phyloP scores from a whole-genome alignment of 768 basidiomycete genomes.

The Tricholoma bakamatsutake region DNA sequence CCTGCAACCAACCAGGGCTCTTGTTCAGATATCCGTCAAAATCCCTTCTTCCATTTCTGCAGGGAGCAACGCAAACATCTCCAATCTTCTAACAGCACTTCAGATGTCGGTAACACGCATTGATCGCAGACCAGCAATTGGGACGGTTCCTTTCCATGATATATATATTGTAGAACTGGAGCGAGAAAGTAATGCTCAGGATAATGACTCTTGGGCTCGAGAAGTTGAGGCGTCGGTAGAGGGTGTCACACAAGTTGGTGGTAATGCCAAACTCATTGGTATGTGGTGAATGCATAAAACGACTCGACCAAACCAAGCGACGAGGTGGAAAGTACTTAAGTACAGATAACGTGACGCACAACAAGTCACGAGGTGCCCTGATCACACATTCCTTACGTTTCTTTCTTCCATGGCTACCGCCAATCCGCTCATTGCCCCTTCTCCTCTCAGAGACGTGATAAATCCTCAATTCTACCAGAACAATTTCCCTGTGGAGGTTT shows the following conservation, averaged over 20 bases:
- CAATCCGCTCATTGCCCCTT: conserved; percentile 52
- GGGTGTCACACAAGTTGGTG: conserved; percentile 27
- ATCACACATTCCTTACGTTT: no score
- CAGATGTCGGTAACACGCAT: conserved; percentile 44
- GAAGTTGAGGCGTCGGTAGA: conserved; percentile 30
- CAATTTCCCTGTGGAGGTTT: conserved; percentile 75
- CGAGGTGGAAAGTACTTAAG: no score
- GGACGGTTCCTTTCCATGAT: conserved; percentile 42
- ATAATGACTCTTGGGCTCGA: conserved; percentile 22
- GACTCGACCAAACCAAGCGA: background rate
- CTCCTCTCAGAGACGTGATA: conserved; percentile 61
- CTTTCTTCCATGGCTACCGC: conserved; percentile 30
- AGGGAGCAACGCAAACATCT: conserved; percentile 16
- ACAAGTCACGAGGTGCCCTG: background rate
- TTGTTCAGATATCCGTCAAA: conserved; percentile 24
- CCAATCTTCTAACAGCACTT: conserved; percentile 28
- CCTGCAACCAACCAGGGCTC: conserved; percentile 20
- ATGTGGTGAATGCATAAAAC: conserved; percentile 30
- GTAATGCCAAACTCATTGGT: conserved; percentile 37
- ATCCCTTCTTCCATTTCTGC: conserved; percentile 7
- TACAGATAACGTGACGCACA: no score
- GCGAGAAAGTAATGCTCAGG: conserved; percentile 7
- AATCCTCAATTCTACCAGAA: conserved; percentile 94
- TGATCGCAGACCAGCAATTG: conserved; percentile 56
- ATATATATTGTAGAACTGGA: conserved; percentile 63